These are phyloP conservation scores for Phanerodontia chrysosporium DNA, from an alignment of 768 basidiomycete genomes.

Conservation along the genomic window DNA sequence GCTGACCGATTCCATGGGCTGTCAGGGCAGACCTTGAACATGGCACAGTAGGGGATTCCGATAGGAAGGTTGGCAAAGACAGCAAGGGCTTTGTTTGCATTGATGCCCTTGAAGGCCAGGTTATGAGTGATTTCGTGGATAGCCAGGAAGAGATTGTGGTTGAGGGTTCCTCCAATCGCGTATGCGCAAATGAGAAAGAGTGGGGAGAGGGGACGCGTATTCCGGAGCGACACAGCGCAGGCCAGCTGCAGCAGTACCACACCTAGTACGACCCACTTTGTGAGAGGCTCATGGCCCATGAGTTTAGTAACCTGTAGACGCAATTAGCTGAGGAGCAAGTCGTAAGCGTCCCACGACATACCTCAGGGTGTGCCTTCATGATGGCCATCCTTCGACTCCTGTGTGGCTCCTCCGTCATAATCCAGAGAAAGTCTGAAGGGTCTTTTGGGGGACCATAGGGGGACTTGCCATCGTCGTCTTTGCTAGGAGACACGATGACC, in stretches of 20 bases:
- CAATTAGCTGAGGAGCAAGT: background rate
- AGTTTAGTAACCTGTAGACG: conserved; percentile 79
- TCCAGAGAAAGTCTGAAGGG: conserved; percentile 88
- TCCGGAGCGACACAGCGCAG: conserved; percentile 59
- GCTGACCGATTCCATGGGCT: background rate
- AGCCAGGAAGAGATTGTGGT: conserved; percentile 96
- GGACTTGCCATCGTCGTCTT: conserved; percentile 38
- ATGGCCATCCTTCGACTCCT: conserved; percentile 82
- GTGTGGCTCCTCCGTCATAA: conserved; percentile 98
- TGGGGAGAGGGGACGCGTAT: conserved; percentile 64
- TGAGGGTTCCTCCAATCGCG: conserved; percentile 86
- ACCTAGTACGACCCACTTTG: conserved; percentile 82
- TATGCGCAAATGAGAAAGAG: conserved; percentile 79
- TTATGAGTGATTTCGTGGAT: conserved; percentile 99
- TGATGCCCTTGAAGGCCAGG: conserved; percentile 81
- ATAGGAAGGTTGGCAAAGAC: conserved; percentile 93
- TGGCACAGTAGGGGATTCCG: conserved; percentile 89
- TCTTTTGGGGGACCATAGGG: conserved; percentile 61
- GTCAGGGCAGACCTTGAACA: conserved; percentile 72
- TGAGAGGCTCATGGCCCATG: conserved; percentile 92
- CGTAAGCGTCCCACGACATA: conserved; percentile 35
- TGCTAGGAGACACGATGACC: conserved; percentile 43
- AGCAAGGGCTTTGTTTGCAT: conserved; percentile 81
- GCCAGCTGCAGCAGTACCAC: conserved; percentile 78
- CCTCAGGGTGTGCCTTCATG: conserved; percentile 92